Base-by-base conservation (phyloP, 371 early-diverging fungal genomes). In the Saksenaea oblongispora region DNA sequence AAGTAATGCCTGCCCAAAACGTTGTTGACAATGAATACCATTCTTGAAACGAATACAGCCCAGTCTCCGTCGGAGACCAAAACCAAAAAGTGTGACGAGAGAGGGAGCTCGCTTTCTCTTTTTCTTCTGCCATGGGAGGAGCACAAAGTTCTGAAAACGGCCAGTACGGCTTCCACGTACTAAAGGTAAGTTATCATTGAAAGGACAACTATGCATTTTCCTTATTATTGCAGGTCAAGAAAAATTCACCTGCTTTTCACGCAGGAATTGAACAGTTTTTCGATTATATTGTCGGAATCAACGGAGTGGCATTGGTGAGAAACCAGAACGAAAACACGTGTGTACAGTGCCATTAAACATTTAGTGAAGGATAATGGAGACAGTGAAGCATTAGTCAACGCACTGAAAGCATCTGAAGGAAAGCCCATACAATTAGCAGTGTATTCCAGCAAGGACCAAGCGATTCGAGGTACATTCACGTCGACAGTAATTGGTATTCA, bases 221-320 rank as follows among this genome's bases (percentile, higher is more conserved):
- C 14, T 42, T 27, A 14, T 17, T 54, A 27, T 17, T 55, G 10
- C 36, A 89, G 88, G 85, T 90, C 61, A 83, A 86, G 51, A 84
- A 84, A 44, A 81, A 82, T 69, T 89, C 89, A 15, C 92, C 93
- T 28, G 91, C 91, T 9, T 77, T 80, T 51, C 73, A 69, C 18
- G 87, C 89, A 62, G 92, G 92, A 34, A 84, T 92, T 44, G 83
- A 88, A 15, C 87, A 89, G 11, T 92, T 88, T 70, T 92, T 92
- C 70, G 91, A 91, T 70, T 91, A 89, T 60, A 87, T 92, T 64
- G 79, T 88, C 15, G 76, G 80, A 22, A 80, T 90, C 63, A 86
- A 91, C 54, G 90, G 87, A 17, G 70, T 77, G 37, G 70, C 79
- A 42, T 72, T 89, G 61, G 87, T 85, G 75, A 53, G 14, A 22